A percentile compares a stretch with the other conserved stretches of the same genome.
Conservation (phyloP, 192 early-diverging fungal species). For the Allomyces javanicus region DNA sequence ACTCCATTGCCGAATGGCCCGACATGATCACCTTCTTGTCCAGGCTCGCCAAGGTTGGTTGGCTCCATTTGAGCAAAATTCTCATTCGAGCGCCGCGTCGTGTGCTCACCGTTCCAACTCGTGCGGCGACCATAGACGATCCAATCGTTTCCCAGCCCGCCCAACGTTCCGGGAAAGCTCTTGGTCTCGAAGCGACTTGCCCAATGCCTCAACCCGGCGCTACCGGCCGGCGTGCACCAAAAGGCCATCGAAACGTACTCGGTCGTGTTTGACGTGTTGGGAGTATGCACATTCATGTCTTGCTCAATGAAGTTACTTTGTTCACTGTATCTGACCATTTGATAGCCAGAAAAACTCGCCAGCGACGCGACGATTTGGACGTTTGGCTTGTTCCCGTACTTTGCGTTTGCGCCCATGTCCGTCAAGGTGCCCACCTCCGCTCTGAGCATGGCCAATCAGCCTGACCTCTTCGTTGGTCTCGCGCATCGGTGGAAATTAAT, state of each 20-base stretch:
- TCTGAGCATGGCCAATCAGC: too few species aligned
- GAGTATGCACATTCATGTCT: constrained; percentile 21
- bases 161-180: constrained; percentile 61
- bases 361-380: constrained; percentile 72
- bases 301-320: not conserved
- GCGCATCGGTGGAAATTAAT: too few species aligned
- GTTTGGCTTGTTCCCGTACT: constrained; percentile 75
- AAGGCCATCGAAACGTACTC: constrained; percentile 76
- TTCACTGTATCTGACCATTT: not conserved
- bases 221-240: constrained; percentile 88
- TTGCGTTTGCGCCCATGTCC: constrained; percentile 58
- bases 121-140: constrained; percentile 29
- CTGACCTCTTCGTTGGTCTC: too few species aligned
- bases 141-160: constrained; percentile 52
- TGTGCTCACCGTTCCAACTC: not conserved
- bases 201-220: constrained; percentile 82
- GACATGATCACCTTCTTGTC: constrained; percentile 81
- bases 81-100: not conserved
- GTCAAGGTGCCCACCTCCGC: constrained; percentile 38
- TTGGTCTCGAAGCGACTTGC: constrained; percentile 77
- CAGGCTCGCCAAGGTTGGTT: constrained; percentile 49
- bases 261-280: constrained; percentile 49
- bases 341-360: constrained; percentile 47
- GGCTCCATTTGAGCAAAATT: too few species aligned
- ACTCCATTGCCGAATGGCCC: constrained; percentile 84